These are phyloP conservation scores for Striga hermonthica DNA, from an alignment of 305 asterid species.

Conservation along the genomic window DNA sequence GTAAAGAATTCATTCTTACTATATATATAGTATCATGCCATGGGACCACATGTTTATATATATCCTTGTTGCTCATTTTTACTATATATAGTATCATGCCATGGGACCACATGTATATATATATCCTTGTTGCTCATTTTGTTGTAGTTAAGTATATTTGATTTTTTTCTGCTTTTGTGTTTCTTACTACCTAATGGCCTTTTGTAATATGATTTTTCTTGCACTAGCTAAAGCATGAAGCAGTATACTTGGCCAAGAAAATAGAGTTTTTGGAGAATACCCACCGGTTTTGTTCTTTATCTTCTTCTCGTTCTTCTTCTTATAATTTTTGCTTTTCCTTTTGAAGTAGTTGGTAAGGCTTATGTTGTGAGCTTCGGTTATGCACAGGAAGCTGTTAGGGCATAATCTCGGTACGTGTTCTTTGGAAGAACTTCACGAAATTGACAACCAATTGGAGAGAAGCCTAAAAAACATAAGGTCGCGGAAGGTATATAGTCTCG, in stretches of 20 bases:
- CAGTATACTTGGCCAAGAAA: slow-evolving; percentile 29
- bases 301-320: neutral
- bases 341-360: neutral
- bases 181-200: neutral
- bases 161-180: too few species aligned
- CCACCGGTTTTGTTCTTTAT: slow-evolving; percentile 21
- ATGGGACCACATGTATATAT: too few species aligned
- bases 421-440: slow-evolving; percentile 44
- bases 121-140: too few species aligned
- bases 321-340: neutral
- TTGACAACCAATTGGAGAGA: slow-evolving; percentile 41
- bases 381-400: slow-evolving; percentile 49
- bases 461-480: slow-evolving; percentile 40
- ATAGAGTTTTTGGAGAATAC: slow-evolving; percentile 31
- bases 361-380: neutral
- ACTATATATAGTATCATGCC: too few species aligned
- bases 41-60: too few species aligned
- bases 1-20: too few species aligned
- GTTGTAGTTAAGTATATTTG: too few species aligned
- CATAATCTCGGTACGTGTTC: slow-evolving; percentile 46
- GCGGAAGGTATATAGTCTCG: slow-evolving; percentile 41
- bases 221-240: slow-evolving; percentile 34
- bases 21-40: too few species aligned
- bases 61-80: too few species aligned
- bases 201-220: neutral